These are phyloP conservation scores for Colletotrichum abscissum DNA, from an alignment of 2,329 filamentous ascomycete species.

Conservation along the genomic window DNA sequence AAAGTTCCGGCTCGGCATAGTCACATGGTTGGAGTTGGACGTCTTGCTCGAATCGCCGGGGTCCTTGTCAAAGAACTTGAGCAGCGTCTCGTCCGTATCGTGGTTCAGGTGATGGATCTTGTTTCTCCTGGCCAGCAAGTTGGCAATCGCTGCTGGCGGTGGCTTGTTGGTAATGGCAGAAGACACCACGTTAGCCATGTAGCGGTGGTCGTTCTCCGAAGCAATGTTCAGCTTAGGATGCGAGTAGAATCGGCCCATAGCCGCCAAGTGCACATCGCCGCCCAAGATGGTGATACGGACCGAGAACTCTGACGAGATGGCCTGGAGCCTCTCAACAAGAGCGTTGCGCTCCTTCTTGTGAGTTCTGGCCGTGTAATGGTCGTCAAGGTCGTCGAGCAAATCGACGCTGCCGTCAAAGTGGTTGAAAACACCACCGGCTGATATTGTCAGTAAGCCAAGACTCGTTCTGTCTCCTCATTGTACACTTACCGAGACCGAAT, in stretches of 20 bases:
- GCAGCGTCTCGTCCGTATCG: conserved; percentile 90
- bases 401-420: conserved; percentile 94
- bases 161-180: conserved; percentile 97
- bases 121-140: conserved; percentile 90
- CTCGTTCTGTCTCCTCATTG: no score
- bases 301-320: conserved; percentile 85
- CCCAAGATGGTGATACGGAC: conserved; percentile 92
- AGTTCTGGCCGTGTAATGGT: conserved; percentile 93
- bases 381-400: conserved; percentile 90
- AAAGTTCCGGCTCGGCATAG: conserved; percentile 94
- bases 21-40: conserved; percentile 80
- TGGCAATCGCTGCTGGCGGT: conserved; percentile 86
- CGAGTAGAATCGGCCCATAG: conserved; percentile 93
- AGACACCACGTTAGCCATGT: conserved; percentile 94
- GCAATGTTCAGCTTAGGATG: conserved; percentile 83
- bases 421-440: conserved; percentile 87
- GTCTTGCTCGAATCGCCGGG: conserved; percentile 83
- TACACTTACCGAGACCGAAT: conserved; percentile 75
- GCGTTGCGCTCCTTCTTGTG: conserved; percentile 89
- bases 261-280: conserved; percentile 93
- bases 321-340: conserved; percentile 84
- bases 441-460: conserved; percentile 23
- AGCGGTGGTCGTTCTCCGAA: conserved; percentile 86
- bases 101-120: conserved; percentile 77
- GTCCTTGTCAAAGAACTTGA: conserved; percentile 92